Evolutionary conservation across 2,329 filamentous ascomycete genomes (phyloP).

Genomic region (Lomentospora prolificans): DNA sequence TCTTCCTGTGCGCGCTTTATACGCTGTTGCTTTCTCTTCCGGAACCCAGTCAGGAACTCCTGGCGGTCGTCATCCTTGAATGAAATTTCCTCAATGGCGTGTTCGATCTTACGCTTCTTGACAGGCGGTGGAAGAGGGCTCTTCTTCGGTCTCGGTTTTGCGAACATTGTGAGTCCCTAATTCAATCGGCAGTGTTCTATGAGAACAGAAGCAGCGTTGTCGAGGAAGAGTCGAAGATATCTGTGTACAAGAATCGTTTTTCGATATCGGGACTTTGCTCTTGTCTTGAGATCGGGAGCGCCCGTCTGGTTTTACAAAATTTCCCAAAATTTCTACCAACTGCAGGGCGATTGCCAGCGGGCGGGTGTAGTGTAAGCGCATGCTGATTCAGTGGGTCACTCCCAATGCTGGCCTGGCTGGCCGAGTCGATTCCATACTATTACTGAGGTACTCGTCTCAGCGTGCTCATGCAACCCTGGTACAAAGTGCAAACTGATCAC

Average conservation of each 20-base stretch:
- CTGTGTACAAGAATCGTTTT: too few species aligned
- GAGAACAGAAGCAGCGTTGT: too few species aligned
- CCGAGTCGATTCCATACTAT: too few species aligned
- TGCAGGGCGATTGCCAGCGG: neutral
- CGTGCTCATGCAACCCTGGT: too few species aligned
- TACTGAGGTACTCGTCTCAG: too few species aligned
- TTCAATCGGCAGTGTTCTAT: too few species aligned
- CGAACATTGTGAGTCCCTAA: constrained; percentile 29
- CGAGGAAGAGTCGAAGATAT: too few species aligned
- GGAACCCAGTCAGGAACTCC: constrained; percentile 91
- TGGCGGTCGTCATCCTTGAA: constrained; percentile 74
- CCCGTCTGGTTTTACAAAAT: neutral
- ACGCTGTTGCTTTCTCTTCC: constrained; percentile 84
- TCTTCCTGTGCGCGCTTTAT: constrained; percentile 77
- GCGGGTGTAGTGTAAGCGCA: neutral
- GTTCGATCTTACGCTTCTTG: constrained; percentile 57
- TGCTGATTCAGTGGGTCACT: too few species aligned
- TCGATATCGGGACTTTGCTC: too few species aligned
- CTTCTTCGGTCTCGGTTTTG: constrained; percentile 50
- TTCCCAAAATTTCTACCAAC: neutral
- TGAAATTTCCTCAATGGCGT: constrained; percentile 64
- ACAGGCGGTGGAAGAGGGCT: constrained; percentile 43
- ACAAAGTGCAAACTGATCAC: too few species aligned
- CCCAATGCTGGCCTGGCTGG: too few species aligned
- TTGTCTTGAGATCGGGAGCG: neutral